phyloP scores from a whole-genome alignment of 345 rosid genomes.

The Syzygium aromaticum region DNA sequence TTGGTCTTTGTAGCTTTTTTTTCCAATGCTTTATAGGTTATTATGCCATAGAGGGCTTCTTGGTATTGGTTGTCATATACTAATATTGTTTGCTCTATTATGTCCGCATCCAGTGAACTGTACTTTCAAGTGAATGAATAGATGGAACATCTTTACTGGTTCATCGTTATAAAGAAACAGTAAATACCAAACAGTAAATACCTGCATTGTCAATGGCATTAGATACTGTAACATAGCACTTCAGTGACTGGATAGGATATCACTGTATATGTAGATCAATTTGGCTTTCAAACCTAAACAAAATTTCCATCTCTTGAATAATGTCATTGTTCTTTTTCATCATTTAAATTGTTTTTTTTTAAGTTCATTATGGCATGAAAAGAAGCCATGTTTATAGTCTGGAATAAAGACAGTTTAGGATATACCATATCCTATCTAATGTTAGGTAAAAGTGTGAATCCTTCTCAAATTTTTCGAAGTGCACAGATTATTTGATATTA shows the following conservation, averaged over 20 bases:
- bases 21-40: neutral
- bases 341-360: neutral
- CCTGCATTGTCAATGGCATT: neutral
- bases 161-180: neutral
- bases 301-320: neutral
- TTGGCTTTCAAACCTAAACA: neutral
- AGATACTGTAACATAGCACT: neutral
- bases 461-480: neutral
- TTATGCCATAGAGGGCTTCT: neutral
- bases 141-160: neutral
- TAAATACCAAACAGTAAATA: neutral
- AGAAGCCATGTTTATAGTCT: neutral
- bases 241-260: neutral
- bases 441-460: neutral
- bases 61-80: neutral
- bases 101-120: neutral
- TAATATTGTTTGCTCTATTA: neutral
- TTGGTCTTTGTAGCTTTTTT: neutral
- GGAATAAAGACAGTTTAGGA: neutral
- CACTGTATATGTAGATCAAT: neutral
- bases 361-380: neutral
- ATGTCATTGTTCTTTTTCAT: neutral
- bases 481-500: neutral
- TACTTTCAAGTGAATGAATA: neutral
- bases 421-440: neutral